Percentiles rank a stretch among this genome's conserved stretches.
Evolutionary conservation across 768 basidiomycete genomes (phyloP).

Genomic region (Lactarius indigo): DNA sequence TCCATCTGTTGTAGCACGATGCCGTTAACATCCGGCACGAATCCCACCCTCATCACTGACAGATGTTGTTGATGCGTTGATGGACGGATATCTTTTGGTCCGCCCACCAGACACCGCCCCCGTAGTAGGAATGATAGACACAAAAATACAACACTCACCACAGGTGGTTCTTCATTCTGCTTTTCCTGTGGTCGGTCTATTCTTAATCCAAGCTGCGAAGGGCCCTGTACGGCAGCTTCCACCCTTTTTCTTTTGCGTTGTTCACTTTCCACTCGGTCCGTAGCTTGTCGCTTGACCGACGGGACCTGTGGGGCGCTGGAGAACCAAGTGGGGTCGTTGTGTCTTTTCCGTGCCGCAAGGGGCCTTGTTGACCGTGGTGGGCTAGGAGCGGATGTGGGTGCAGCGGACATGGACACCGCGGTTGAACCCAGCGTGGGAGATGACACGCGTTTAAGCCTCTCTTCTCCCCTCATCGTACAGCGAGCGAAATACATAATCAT

Average conservation of each 20-base stretch:
- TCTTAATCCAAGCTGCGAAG: slow-evolving; percentile 18
- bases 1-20: slow-evolving; percentile 53
- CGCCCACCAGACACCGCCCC: not conserved
- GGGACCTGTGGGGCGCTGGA: slow-evolving; percentile 29
- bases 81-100: not conserved
- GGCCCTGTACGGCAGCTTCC: slow-evolving; percentile 38
- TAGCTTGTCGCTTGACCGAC: slow-evolving; percentile 55
- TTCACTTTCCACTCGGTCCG: slow-evolving; percentile 69
- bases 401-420: slow-evolving; percentile 13
- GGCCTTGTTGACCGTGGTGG: slow-evolving; percentile 19
- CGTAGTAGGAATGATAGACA: not conserved
- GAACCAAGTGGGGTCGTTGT: slow-evolving; percentile 56
- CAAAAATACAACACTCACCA: slow-evolving; percentile 16
- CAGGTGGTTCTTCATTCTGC: slow-evolving; percentile 11
- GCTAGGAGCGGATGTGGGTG: slow-evolving; percentile 12
- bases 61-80: slow-evolving; percentile 15
- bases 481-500: slow-evolving; percentile 12
- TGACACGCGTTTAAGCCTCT: not conserved
- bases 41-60: not conserved
- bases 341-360: slow-evolving; percentile 32
- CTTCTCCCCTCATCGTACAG: not conserved
- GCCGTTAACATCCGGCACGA: not conserved
- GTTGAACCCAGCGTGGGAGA: slow-evolving; percentile 22
- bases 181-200: slow-evolving; percentile 26
- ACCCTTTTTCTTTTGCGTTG: slow-evolving; percentile 69